Evolutionary conservation across 1,284 basidiomycete genomes (phyloP), one percentile per base, ranked within the genome.

Genomic region (Pisolithus thermaeus): DNA sequence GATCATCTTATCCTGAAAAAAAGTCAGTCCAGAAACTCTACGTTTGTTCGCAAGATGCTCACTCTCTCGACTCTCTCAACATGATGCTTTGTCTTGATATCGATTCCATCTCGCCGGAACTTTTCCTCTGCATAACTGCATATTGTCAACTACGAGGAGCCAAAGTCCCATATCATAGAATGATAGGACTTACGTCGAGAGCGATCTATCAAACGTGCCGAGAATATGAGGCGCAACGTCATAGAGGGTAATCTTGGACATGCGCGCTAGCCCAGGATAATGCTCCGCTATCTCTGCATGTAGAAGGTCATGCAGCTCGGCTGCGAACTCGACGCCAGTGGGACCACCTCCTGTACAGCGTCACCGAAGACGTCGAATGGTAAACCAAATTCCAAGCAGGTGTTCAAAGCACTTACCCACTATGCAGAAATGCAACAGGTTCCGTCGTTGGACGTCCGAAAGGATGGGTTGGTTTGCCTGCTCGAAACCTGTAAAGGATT

Each of bases 271-370:
- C 3, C 71, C 61, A 3, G 87, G 86, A 61, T 83, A 90, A 59
- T 84, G 74, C 39, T 71, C 70, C n/a, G 74, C 64, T 5, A 94
- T 78, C 57, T 97, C 93, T 27, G 83, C 77, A 52, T 83, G 81
- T 51, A 94, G 74, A 40, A 96, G 76, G 65, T 97, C 92, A 55
- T 90, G 83, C 52, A 97, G 68, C 67, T 96, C 93, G 7, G 92
- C 90, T 0, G 87, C 80, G 59, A 92, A 92, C 66, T 93, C 91
- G 50, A 92, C 84, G 2, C 90, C 90, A 7, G 84, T 87, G 1
- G 84, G 84, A 12, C 84, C 85, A 37, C 83, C 84, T n/a, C 81
- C 81, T 82, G 52, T 22, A 30, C 49, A 39, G 23, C 12, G 4
- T 18, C 12, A 35, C 45, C 28, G 52, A 44, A 46, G 37, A 47